phyloP scores from a whole-genome alignment of 257 asterid species.

The Solanum dulcamara region DNA sequence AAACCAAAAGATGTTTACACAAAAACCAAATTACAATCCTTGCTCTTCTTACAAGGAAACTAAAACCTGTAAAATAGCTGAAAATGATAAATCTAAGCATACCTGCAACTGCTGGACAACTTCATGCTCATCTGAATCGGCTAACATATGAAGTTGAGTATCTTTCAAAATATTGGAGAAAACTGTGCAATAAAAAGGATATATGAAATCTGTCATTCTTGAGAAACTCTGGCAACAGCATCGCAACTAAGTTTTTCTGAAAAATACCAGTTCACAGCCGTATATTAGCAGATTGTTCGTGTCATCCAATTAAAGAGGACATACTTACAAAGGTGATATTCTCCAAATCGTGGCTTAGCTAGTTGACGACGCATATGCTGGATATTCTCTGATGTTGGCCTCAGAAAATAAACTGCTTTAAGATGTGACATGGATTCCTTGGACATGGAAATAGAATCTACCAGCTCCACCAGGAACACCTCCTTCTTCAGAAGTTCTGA shows the following conservation, averaged over 20 bases:
- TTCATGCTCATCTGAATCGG: slow-evolving; percentile 94
- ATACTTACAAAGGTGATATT: slow-evolving; percentile 90
- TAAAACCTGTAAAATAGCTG: background rate
- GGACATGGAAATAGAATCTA: slow-evolving; percentile 88
- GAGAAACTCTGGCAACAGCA: background rate
- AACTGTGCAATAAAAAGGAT: slow-evolving; percentile 35
- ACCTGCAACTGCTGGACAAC: slow-evolving; percentile 98
- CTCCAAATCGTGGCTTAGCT: slow-evolving; percentile 86
- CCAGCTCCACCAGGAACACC: slow-evolving; percentile 86
- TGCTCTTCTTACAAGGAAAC: background rate
- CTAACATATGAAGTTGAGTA: slow-evolving; percentile 90
- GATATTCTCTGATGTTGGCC: slow-evolving; percentile 83
- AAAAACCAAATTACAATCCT: background rate
- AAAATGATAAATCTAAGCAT: background rate
- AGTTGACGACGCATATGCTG: slow-evolving; percentile 79
- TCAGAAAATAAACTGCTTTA: slow-evolving; percentile 92
- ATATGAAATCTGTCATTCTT: background rate
- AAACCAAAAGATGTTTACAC: background rate
- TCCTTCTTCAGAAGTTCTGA: slow-evolving; percentile 96
- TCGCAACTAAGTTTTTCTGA: background rate
- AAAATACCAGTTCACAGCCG: background rate
- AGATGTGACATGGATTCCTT: slow-evolving; percentile 96
- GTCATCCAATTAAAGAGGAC: background rate
- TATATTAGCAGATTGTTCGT: background rate
- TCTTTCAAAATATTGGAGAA: slow-evolving; percentile 93